Evolutionary conservation across 768 basidiomycete genomes (phyloP).

Genomic region (Tricholoma bakamatsutake): DNA sequence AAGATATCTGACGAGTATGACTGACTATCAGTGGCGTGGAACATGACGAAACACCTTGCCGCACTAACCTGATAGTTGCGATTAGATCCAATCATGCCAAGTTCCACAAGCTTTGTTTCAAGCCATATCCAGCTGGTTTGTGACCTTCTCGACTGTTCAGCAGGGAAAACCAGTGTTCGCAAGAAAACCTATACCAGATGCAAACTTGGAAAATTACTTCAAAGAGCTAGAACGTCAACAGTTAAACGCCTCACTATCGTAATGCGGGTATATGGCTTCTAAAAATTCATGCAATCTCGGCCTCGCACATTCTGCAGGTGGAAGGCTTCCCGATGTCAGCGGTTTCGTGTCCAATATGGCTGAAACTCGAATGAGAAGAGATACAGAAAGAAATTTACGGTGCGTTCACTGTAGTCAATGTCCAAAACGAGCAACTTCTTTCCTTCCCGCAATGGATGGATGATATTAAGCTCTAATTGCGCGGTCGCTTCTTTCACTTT

Average conservation of each 20-base stretch:
- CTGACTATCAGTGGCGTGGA: background rate
- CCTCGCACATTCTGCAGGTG: constrained; percentile 75
- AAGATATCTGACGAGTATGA: constrained; percentile 45
- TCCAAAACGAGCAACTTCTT: constrained; percentile 84
- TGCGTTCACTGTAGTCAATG: constrained; percentile 73
- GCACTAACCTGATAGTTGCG: constrained; percentile 60
- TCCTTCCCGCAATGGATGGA: constrained; percentile 67
- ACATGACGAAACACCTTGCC: background rate
- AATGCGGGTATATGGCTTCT: constrained; percentile 71
- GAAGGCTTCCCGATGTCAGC: constrained; percentile 73
- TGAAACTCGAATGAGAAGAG: constrained; percentile 20
- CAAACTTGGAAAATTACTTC: constrained; percentile 39
- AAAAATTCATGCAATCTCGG: constrained; percentile 83
- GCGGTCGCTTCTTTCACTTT: constrained; percentile 71
- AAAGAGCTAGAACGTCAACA: background rate
- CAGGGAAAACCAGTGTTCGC: background rate
- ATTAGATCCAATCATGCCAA: constrained; percentile 73
- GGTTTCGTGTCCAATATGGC: constrained; percentile 85
- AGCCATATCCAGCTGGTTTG: constrained; percentile 90
- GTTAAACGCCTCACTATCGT: constrained; percentile 51
- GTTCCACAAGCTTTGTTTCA: constrained; percentile 80
- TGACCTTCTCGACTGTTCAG: constrained; percentile 41
- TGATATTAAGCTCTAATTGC: constrained; percentile 61
- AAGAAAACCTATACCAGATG: constrained; percentile 54
- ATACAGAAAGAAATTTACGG: background rate